A percentile compares a stretch with the other conserved stretches of the same genome.
These are phyloP conservation scores for Tylopilus rubrobrunneus DNA, from an alignment of 768 basidiomycete species.

Conservation along the genomic window DNA sequence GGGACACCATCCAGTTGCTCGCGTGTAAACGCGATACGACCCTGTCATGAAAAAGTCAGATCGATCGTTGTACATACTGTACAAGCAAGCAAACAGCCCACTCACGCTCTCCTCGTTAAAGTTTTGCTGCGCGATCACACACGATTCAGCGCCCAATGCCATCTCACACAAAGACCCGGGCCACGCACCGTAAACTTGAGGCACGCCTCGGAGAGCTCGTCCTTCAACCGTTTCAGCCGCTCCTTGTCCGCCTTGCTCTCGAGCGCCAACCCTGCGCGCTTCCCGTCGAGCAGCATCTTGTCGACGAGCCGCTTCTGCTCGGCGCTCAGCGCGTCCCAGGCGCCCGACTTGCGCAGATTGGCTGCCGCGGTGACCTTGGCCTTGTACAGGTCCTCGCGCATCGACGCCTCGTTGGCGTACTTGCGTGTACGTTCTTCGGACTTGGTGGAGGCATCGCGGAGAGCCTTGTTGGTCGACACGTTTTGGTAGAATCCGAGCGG, in stretches of 20 bases:
- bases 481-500: constrained; percentile 79
- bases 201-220: constrained; percentile 71
- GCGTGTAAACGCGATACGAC: constrained; percentile 56
- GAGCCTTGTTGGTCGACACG: constrained; percentile 65
- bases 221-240: constrained; percentile 59
- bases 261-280: constrained; percentile 71
- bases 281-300: constrained; percentile 76
- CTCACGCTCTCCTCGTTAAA: constrained; percentile 82
- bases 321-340: constrained; percentile 55
- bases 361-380: constrained; percentile 68
- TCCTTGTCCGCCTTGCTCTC: constrained; percentile 55
- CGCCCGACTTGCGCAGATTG: constrained; percentile 59
- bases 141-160: background rate
- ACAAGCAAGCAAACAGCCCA: background rate
- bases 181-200: constrained; percentile 64
- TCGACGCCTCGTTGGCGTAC: constrained; percentile 70
- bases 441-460: no score
- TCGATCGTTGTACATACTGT: background rate
- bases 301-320: constrained; percentile 80
- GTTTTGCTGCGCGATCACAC: no score
- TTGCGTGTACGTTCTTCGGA: constrained; percentile 69
- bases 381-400: constrained; percentile 78
- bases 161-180: background rate
- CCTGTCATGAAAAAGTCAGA: constrained; percentile 38
- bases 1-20: constrained; percentile 83